Percentiles rank a stretch among this genome's conserved stretches.
Evolutionary conservation across 1,284 basidiomycete species (phyloP).

Genomic region (Ceratobasidium sp.): DNA sequence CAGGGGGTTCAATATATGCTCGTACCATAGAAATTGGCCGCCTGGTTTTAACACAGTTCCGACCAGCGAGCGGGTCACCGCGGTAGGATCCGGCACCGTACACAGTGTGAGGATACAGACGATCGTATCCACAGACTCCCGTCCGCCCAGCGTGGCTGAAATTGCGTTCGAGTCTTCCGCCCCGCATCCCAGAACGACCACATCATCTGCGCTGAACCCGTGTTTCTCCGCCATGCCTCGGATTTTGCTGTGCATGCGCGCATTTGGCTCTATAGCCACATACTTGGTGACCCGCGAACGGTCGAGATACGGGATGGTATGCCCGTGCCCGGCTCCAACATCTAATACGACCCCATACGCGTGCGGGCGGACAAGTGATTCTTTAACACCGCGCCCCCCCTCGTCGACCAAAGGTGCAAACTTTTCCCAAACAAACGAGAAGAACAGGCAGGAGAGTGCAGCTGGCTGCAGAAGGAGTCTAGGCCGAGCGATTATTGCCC

Average conservation of each 20-base stretch:
- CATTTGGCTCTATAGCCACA: conserved; percentile 74
- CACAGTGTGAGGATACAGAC: conserved; percentile 70
- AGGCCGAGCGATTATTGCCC: conserved; percentile 58
- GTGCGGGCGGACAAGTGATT: conserved; percentile 62
- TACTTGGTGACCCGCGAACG: conserved; percentile 66
- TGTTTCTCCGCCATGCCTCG: conserved; percentile 60
- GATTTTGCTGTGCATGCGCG: conserved; percentile 67
- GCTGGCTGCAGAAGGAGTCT: conserved; percentile 61
- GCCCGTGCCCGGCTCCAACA: conserved; percentile 74
- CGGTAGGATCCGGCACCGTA: conserved; percentile 64
- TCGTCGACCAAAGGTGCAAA: conserved; percentile 66
- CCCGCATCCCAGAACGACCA: conserved; percentile 62
- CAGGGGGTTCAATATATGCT: conserved; percentile 66
- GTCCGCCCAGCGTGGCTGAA: conserved; percentile 57
- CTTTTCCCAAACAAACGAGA: conserved; percentile 66
- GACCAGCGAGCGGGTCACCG: conserved; percentile 60
- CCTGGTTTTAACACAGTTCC: conserved; percentile 65
- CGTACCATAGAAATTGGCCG: conserved; percentile 69
- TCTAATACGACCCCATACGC: conserved; percentile 73
- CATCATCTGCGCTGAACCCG: conserved; percentile 65
- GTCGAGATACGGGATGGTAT: conserved; percentile 69
- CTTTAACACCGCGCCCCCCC: conserved; percentile 59
- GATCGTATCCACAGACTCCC: conserved; percentile 63
- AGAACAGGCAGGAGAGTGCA: conserved; percentile 65
- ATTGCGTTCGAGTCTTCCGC: conserved; percentile 66